Evolutionary conservation across 2,329 filamentous ascomycete genomes (phyloP), one percentile per base, ranked within the genome.

Genomic region (Fusarium udum): DNA sequence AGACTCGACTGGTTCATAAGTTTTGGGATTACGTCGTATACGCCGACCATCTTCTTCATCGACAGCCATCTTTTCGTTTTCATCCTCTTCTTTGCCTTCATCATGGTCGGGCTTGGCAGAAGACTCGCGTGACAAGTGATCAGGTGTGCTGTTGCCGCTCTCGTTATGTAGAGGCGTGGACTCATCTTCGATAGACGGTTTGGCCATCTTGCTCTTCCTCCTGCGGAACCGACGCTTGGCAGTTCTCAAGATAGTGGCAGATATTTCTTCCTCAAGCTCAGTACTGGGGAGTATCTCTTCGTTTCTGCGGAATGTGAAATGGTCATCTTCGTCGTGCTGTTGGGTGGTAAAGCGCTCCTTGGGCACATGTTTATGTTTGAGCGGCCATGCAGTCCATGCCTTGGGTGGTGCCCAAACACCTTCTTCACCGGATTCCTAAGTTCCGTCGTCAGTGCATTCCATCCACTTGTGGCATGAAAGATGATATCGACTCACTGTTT

Each of bases 381-480:
- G 80, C 9, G 95, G 95, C 95, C 95, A 98, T 1, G 95, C 93
- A 24, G 93, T 93, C 95, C 95, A 98, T 9, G 79, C 73, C 66
- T 87, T 89, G 1, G 88, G 85, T 4, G 88, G 88, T 9, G 80
- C 80, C 86, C 89, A 91, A 49, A 82, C 74, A 6, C 62, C 73
- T 12, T 82, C 71, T 39, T 78, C 72, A 9, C 79, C 78, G 48
- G 78, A 73, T 24, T 77, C 78, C 81, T 82, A 43, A 77, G 37
- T 34, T 12, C 7, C 24, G 6, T 7, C 12, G 20, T 74, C 14
- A 74, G 34, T 10, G 16, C 6, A 14, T 6, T 34, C 12, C 22
- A 8, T 34, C 12, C 22, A 8, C n/a, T 40, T 40, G 14, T 28
- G 24, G 10, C 24, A n/a, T 7, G 7, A n/a, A 39, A 34, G 4